These are phyloP conservation scores for Didymella exigua DNA, from an alignment of 2,329 filamentous ascomycete genomes.

Conservation along the genomic window DNA sequence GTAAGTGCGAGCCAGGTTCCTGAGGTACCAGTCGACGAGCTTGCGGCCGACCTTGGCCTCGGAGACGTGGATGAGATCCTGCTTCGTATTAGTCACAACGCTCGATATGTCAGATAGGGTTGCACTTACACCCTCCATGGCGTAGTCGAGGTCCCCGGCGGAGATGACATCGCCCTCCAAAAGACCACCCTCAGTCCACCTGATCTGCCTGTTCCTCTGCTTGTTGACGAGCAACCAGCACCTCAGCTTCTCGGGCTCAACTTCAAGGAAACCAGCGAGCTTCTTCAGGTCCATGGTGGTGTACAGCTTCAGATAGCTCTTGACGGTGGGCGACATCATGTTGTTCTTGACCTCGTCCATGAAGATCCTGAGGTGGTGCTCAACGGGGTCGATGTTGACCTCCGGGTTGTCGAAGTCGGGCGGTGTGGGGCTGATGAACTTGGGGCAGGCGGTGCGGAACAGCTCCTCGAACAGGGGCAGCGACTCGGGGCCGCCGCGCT, in stretches of 20 bases:
- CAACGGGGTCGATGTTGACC: slow-evolving; percentile 93
- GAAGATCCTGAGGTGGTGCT: slow-evolving; percentile 97
- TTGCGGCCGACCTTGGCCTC: slow-evolving; percentile 98
- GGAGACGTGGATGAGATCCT: slow-evolving; percentile 98
- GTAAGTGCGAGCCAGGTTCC: slow-evolving; percentile 95
- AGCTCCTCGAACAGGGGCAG: slow-evolving; percentile 98
- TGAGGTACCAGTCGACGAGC: slow-evolving; percentile 98
- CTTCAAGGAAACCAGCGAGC: slow-evolving; percentile 94
- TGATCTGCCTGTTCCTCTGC: slow-evolving; percentile 94
- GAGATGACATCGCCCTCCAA: slow-evolving; percentile 92
- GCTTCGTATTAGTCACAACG: slow-evolving; percentile 28
- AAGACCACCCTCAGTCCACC: slow-evolving; percentile 89
- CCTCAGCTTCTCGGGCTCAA: slow-evolving; percentile 93
- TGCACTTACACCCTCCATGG: slow-evolving; percentile 84
- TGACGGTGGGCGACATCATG: slow-evolving; percentile 96
- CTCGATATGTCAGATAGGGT: neutral
- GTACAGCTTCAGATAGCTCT: slow-evolving; percentile 98
- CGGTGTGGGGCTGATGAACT: slow-evolving; percentile 97
- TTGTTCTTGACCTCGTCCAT: slow-evolving; percentile 99
- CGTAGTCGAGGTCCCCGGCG: slow-evolving; percentile 95
- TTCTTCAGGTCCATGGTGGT: slow-evolving; percentile 99
- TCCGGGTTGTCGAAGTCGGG: slow-evolving; percentile 98
- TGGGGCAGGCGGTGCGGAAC: slow-evolving; percentile 96
- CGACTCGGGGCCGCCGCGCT: slow-evolving; percentile 92
- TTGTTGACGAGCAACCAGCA: slow-evolving; percentile 97